These are phyloP conservation scores for Oenanthe javanica DNA, from an alignment of 140 eudicot species.

Conservation along the genomic window DNA sequence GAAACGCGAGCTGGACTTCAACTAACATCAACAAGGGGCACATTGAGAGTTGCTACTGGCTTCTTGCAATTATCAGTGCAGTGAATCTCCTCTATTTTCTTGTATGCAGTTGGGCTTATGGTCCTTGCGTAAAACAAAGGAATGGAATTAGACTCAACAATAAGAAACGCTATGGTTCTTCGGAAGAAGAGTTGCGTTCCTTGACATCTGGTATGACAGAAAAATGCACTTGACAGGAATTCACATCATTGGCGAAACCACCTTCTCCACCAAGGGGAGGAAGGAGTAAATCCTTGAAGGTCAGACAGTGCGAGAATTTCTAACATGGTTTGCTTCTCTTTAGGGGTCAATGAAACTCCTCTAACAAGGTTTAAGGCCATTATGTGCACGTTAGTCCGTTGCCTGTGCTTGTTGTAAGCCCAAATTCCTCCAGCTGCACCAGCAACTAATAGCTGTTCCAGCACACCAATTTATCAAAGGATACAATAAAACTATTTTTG, in stretches of 20 bases:
- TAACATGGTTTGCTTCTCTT: constrained; percentile 75
- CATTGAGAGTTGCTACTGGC: constrained; percentile 57
- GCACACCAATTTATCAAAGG: neutral
- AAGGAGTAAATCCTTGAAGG: constrained; percentile 27
- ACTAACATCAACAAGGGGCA: constrained; percentile 57
- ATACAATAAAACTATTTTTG: neutral
- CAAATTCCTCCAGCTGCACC: constrained; percentile 84
- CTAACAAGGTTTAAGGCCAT: constrained; percentile 72
- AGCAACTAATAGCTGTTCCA: constrained; percentile 61
- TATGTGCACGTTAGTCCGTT: constrained; percentile 74
- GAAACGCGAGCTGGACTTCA: constrained; percentile 61
- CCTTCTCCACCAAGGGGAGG: constrained; percentile 47
- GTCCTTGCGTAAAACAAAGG: constrained; percentile 24
- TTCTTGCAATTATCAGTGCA: constrained; percentile 44
- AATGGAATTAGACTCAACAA: neutral
- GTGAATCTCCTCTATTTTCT: constrained; percentile 39
- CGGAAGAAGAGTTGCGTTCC: neutral
- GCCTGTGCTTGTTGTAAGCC: constrained; percentile 76
- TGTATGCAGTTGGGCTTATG: constrained; percentile 39
- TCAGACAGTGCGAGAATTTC: constrained; percentile 74
- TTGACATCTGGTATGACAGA: neutral
- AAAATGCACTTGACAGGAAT: neutral
- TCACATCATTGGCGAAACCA: constrained; percentile 33
- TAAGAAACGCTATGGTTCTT: neutral
- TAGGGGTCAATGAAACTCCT: constrained; percentile 84